Percentiles rank a stretch among this genome's conserved stretches.
Evolutionary conservation across 1,139 yeast genomes (phyloP).

Genomic region (Geotrichum histeridarum): DNA sequence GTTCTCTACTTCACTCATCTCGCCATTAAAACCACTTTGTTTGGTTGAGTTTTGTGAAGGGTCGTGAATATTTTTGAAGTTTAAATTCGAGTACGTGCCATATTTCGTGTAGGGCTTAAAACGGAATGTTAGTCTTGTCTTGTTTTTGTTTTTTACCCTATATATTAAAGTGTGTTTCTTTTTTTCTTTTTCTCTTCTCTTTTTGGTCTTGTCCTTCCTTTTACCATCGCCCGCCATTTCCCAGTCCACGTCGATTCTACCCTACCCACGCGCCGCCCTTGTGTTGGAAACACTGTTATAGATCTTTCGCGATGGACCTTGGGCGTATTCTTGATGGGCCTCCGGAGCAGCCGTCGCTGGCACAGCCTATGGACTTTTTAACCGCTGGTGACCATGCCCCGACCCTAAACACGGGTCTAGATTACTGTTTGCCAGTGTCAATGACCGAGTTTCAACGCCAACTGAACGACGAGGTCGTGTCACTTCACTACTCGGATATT

Average conservation of each 20-base stretch:
- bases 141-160: not conserved
- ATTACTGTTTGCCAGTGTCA: conserved; percentile 77
- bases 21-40: not conserved
- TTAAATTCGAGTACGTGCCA: not conserved
- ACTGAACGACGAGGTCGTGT: conserved; percentile 86
- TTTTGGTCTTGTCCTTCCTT: not conserved
- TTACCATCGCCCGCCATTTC: not conserved
- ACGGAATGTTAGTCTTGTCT: not conserved
- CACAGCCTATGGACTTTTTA: conserved; percentile 37
- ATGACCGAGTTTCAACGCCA: conserved; percentile 86
- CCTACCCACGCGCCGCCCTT: not conserved
- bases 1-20: conserved; percentile 10
- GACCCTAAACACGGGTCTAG: conserved; percentile 47
- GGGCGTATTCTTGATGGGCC: conserved; percentile 72
- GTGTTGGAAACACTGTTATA: not conserved
- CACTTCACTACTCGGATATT: conserved; percentile 86
- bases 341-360: conserved; percentile 73
- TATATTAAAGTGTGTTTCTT: not conserved
- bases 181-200: conserved; percentile 1
- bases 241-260: not conserved
- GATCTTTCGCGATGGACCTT: conserved; percentile 53
- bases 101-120: not conserved
- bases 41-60: not conserved
- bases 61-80: not conserved
- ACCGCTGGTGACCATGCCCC: conserved; percentile 21